Conservation (phyloP, 768 basidiomycete genomes). For the Boletus sp. region DNA sequence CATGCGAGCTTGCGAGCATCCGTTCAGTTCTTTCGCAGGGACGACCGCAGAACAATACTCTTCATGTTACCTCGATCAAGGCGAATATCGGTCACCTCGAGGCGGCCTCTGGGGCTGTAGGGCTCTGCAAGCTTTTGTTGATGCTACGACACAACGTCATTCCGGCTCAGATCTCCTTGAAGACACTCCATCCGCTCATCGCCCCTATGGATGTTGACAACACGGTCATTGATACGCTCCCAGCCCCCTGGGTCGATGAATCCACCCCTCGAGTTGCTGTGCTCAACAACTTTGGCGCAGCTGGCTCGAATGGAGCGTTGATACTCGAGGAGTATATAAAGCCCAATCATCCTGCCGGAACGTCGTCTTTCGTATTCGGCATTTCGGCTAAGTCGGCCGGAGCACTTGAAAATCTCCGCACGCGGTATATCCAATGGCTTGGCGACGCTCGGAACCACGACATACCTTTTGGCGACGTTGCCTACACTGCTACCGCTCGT, state of each 20-base stretch:
- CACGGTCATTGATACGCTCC: slow-evolving; percentile 43
- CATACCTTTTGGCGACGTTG: slow-evolving; percentile 45
- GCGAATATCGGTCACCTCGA: slow-evolving; percentile 75
- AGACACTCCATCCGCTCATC: slow-evolving; percentile 56
- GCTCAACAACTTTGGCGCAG: slow-evolving; percentile 74
- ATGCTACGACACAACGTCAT: slow-evolving; percentile 59
- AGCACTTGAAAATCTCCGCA: slow-evolving; percentile 47
- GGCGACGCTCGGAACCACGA: slow-evolving; percentile 23
- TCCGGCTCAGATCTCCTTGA: slow-evolving; percentile 58
- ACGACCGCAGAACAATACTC: slow-evolving; percentile 43
- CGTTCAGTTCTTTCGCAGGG: slow-evolving; percentile 47
- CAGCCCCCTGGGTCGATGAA: slow-evolving; percentile 41
- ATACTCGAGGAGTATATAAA: slow-evolving; percentile 52
- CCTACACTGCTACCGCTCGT: slow-evolving; percentile 68
- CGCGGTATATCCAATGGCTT: slow-evolving; percentile 48
- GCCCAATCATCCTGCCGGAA: neutral
- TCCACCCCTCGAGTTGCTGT: slow-evolving; percentile 48
- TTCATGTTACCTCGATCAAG: slow-evolving; percentile 68
- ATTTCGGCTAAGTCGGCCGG: slow-evolving; percentile 56
- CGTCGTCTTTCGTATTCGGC: slow-evolving; percentile 45
- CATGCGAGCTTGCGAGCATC: slow-evolving; percentile 61
- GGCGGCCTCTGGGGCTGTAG: slow-evolving; percentile 69
- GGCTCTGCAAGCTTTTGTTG: slow-evolving; percentile 66
- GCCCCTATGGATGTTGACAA: slow-evolving; percentile 44
- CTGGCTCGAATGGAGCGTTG: slow-evolving; percentile 65